These are phyloP conservation scores for Patellifolia procumbens DNA, from an alignment of 179 eudicot species.

Conservation along the genomic window DNA sequence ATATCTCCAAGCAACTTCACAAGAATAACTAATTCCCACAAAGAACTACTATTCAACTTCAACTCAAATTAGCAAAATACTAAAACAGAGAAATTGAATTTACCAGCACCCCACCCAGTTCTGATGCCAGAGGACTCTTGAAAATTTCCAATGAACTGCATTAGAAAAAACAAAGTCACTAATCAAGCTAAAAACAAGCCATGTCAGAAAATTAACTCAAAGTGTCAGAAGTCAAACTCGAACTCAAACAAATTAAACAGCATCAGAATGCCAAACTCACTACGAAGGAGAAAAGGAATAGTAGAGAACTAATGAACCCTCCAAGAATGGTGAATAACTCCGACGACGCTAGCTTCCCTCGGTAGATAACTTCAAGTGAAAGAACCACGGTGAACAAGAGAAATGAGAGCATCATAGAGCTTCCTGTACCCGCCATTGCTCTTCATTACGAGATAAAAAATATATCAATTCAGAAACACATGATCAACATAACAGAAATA, in stretches of 20 bases:
- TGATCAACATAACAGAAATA: not conserved
- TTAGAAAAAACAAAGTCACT: not conserved
- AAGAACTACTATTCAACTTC: not conserved
- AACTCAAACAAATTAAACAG: too few species aligned
- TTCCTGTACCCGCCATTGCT: slow-evolving; percentile 63
- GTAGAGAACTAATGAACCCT: slow-evolving; percentile 72
- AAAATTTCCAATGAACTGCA: slow-evolving; percentile 82
- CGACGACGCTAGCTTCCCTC: slow-evolving; percentile 73
- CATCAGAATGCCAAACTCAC: slow-evolving; percentile 40
- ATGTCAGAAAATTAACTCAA: not conserved
- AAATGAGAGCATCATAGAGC: slow-evolving; percentile 73
- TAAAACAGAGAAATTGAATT: slow-evolving; percentile 23
- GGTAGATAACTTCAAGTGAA: slow-evolving; percentile 74
- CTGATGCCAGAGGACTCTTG: slow-evolving; percentile 70
- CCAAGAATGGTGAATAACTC: slow-evolving; percentile 87
- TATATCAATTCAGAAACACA: not conserved
- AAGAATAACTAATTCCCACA: not conserved
- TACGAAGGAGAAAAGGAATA: slow-evolving; percentile 61
- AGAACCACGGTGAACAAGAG: slow-evolving; percentile 60
- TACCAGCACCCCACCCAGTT: slow-evolving; percentile 93
- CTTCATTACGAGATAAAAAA: not conserved
- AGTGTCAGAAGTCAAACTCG: too few species aligned
- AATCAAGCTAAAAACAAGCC: not conserved
- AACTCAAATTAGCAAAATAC: not conserved
- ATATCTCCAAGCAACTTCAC: not conserved